Evolutionary conservation across 331 rosid genomes (phyloP), one percentile per base, ranked within the genome.

Genomic region (Rhamnella rubrinervis): DNA sequence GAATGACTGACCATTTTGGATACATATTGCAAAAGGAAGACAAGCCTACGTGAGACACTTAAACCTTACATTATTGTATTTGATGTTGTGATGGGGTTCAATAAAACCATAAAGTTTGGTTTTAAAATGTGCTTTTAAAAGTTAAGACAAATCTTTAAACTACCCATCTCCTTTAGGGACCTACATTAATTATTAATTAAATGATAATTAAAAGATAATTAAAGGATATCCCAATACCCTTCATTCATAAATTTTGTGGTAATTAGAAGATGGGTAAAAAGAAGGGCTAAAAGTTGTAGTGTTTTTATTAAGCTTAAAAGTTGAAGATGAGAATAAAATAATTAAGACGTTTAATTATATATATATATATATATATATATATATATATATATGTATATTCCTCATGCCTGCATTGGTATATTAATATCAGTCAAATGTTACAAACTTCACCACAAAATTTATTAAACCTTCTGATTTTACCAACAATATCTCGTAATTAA

Each of bases 11-110:
- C 68, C 55, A 71, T 71, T 82, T 70, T 62, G 77, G 77, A 76
- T 62, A 71, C 71, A 75, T 50, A 66, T 50, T 28, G 72, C 41
- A 63, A 86, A 86, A 86, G 79, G 70, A 77, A 73, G 78, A 81
- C 76, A 83, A 81, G 88, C 81, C 74, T 74, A 82, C 86, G 85
- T 82, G 80, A 81, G 78, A 81, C 75, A 73, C 80, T 74, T 71
- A 59, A 74, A 71, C 63, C 67, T 66, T 77, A 70, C 77, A 87
- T 80, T 39, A 77, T 71, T 77, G 75, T 10, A 49, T 60, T 79
- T 77, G 65, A 71, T 71, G 40, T 68, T 68, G 66, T 63, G 58
- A 71, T 77, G 63, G 79, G 78, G 71, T 84, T 77, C 82, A 56
- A 66, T 67, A 50, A 68, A 56, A 72, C 78, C 75, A 77, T 58